Evolutionary conservation across 345 rosid genomes (phyloP).

Genomic region (Camelina hispida): DNA sequence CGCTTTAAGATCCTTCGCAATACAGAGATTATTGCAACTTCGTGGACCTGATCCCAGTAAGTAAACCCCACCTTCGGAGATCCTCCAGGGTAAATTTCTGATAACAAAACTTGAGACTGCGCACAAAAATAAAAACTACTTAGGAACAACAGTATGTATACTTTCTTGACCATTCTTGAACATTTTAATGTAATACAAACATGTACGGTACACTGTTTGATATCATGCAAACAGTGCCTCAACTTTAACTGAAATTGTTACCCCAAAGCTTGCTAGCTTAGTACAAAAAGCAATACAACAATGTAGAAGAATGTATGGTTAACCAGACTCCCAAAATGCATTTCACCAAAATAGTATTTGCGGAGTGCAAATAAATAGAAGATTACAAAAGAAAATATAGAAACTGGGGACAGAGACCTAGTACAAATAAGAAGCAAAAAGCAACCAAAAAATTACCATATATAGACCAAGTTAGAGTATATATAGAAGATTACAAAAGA

Average conservation of each 20-base stretch:
- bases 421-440: conserved; percentile 1
- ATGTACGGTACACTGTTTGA: background rate
- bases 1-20: conserved; percentile 77
- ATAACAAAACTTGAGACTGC: conserved; percentile 89
- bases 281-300: conserved; percentile 12
- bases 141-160: conserved; percentile 26
- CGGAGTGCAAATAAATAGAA: conserved; percentile 8
- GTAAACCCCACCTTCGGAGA: conserved; percentile 81
- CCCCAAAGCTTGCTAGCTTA: conserved; percentile 28
- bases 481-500: too few species aligned
- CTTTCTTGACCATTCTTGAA: background rate
- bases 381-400: background rate
- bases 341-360: conserved; percentile 14
- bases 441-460: conserved; percentile 10
- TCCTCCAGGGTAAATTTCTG: conserved; percentile 98
- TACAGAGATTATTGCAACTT: conserved; percentile 77
- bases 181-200: background rate
- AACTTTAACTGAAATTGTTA: background rate
- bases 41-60: conserved; percentile 92
- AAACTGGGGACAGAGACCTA: conserved; percentile 19
- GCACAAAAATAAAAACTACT: conserved; percentile 17
- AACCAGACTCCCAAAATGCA: conserved; percentile 23
- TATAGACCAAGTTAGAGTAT: conserved; percentile 17
- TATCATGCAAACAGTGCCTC: conserved; percentile 7
- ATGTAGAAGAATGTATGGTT: background rate